Base-by-base conservation (phyloP, 257 asterid genomes). In the Solanum acaule region DNA sequence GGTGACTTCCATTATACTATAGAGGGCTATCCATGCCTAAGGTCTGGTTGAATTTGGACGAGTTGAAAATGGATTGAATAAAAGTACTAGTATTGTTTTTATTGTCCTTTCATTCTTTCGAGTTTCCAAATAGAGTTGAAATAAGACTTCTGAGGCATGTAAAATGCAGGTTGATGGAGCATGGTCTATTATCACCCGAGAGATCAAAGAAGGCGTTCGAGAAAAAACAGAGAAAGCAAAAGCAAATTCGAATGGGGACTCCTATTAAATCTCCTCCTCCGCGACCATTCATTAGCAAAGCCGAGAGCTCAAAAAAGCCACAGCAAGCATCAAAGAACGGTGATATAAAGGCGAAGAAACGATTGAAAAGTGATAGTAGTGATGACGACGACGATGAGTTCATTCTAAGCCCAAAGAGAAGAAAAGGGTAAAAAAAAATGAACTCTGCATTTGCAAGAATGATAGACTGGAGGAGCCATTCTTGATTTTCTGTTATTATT, bases 161-260 rank as follows among this genome's bases (percentile, higher is more conserved):
- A 46, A 34, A 56, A 56, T 87, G 78, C 91, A 96, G 98, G 98
- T 76, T 96, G 93, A 96, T 96, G 98, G 98, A 96, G 90, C 98
- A 96, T 33, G 98, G 98, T 77, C 73, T 96, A 93, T 87, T 96
- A 90, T 92, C 98, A 12, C 97, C 95, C 1, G 99, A 95, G 16
- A 93, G 91, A 82, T 93, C 99, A n/a, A 95, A 88, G 88, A 95
- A 86, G 90, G 98, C 96, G 2, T 92, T 90, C 1, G 99, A 96
- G 92, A 81, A 93, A 88, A 95, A 95, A 90, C 98, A 94, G 91
- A 94, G 93, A 94, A 94, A 96, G 93, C 96, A 92, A 87, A 96
- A 95, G 90, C 98, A 94, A 76, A 92, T 91, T 6, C 90, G 98
- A 25, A 73, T 42, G 20, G 98, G 98, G 18, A 93, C 94, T 52